These are phyloP conservation scores for Magnolia changhungtana DNA, from an alignment of 164 flowering plant genomes.

Conservation along the genomic window DNA sequence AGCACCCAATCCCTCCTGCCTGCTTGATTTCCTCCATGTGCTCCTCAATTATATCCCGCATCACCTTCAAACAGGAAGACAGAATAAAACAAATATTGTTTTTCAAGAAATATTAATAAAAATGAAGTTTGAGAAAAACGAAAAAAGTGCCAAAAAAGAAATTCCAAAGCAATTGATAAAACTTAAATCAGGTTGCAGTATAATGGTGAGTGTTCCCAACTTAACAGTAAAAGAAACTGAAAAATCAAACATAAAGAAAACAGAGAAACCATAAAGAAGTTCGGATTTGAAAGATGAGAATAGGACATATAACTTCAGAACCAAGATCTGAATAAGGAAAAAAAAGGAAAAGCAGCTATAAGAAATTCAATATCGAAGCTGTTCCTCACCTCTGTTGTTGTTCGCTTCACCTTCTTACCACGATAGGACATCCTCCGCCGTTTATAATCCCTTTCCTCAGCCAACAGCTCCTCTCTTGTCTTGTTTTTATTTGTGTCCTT, in stretches of 20 bases:
- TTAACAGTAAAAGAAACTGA: not conserved
- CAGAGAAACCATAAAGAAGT: not conserved
- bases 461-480: conserved; percentile 86
- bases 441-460: conserved; percentile 98
- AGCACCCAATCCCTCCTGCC: conserved; percentile 72
- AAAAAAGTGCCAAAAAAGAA: not conserved
- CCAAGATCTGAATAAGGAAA: not conserved
- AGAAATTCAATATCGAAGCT: not conserved
- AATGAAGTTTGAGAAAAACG: not conserved
- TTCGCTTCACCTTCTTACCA: conserved; percentile 83
- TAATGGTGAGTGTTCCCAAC: too few species aligned
- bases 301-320: not conserved
- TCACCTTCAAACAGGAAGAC: conserved; percentile 45
- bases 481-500: conserved; percentile 57
- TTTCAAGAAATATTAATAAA: not conserved
- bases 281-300: not conserved
- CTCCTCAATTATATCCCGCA: conserved; percentile 78
- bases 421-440: conserved; percentile 97
- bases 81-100: not conserved
- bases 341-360: not conserved
- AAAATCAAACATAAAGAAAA: not conserved
- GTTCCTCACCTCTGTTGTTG: conserved; percentile 53
- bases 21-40: conserved; percentile 81
- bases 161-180: not conserved
- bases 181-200: not conserved